phyloP scores from a whole-genome alignment of 176 grass and related monocot species.

The maize (Zea mays) region Zm-B73-REFERENCE-NAM-5.0 NC_050098.1:32508001-32508500 shows the following conservation, averaged over 20 bases:
- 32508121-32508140: not conserved
- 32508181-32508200: not conserved
- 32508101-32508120: not conserved
- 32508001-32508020: not conserved
- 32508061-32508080: not conserved
- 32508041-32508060: not conserved
- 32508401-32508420: not conserved
- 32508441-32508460: not conserved
- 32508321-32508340: too few relatives aligned
- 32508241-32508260: too few relatives aligned
- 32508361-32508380: not conserved
- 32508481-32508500: not conserved
- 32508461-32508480: not conserved
- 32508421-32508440: not conserved
- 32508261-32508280: too few relatives aligned
- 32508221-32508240: not conserved
- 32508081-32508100: not conserved
- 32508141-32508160: not conserved
- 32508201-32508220: not conserved
- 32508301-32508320: too few relatives aligned
- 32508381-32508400: not conserved
- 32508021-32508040: not conserved
- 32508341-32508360: not conserved
- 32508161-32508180: not conserved
- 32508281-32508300: too few relatives aligned